phyloP scores from a whole-genome alignment of 371 early-diverging fungal genomes.

The Umbelopsis sp. region DNA sequence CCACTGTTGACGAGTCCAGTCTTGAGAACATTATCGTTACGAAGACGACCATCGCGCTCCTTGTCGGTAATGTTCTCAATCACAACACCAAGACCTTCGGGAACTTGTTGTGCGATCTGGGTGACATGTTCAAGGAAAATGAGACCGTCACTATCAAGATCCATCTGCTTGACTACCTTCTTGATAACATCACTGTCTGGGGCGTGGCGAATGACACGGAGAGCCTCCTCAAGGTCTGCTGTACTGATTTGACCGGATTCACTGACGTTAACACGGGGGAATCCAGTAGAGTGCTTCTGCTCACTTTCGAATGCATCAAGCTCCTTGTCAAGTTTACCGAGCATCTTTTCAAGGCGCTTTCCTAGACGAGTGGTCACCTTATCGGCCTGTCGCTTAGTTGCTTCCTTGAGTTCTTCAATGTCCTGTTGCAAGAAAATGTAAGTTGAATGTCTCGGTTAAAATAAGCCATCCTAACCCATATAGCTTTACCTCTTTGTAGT shows the following conservation, averaged over 20 bases:
- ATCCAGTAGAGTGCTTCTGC: conserved; percentile 33
- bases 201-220: conserved; percentile 63
- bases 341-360: conserved; percentile 67
- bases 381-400: conserved; percentile 58
- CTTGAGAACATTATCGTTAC: conserved; percentile 18
- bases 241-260: conserved; percentile 63
- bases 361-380: conserved; percentile 61
- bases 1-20: conserved; percentile 22
- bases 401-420: conserved; percentile 63
- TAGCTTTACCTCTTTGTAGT: conserved; percentile 62
- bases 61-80: conserved; percentile 30
- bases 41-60: conserved; percentile 18
- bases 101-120: conserved; percentile 39
- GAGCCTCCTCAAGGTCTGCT: conserved; percentile 62
- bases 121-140: conserved; percentile 47
- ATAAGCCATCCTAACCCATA: not conserved
- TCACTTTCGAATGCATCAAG: conserved; percentile 57
- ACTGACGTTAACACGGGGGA: conserved; percentile 48
- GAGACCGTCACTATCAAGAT: conserved; percentile 60
- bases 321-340: conserved; percentile 73
- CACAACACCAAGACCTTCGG: conserved; percentile 49
- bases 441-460: not conserved
- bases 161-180: conserved; percentile 67
- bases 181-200: conserved; percentile 68
- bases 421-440: conserved; percentile 27